phyloP scores from a whole-genome alignment of 176 grass and related monocot species.

The Tillandsia leiboldiana region DNA sequence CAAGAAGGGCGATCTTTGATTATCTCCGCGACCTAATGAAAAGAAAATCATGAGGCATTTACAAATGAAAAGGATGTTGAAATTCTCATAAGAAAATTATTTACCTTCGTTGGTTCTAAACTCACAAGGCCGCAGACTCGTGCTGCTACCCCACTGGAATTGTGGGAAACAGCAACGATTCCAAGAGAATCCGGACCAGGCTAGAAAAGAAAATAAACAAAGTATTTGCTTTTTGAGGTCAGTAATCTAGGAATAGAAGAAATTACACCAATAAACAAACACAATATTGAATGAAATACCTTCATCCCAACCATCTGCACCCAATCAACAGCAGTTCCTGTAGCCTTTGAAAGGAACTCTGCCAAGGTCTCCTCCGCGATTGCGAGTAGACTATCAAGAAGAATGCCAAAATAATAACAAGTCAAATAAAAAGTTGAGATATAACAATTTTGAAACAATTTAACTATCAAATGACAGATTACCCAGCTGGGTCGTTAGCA shows the following conservation, averaged over 20 bases:
- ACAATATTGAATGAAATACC: constrained; percentile 14
- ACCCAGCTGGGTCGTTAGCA: constrained; percentile 92
- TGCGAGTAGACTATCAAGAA: constrained; percentile 30
- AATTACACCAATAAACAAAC: background rate
- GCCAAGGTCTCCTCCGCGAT: constrained; percentile 56
- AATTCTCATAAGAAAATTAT: background rate
- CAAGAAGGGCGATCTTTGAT: constrained; percentile 17
- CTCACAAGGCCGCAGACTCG: constrained; percentile 98
- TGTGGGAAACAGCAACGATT: constrained; percentile 99
- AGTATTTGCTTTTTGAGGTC: background rate
- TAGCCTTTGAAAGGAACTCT: constrained; percentile 51
- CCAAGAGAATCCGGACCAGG: constrained; percentile 99
- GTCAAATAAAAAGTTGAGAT: background rate
- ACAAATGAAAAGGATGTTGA: background rate
- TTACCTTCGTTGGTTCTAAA: constrained; percentile 96
- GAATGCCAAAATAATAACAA: constrained; percentile 9
- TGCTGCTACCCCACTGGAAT: constrained; percentile 93
- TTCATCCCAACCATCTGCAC: constrained; percentile 55
- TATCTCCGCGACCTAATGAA: constrained; percentile 64
- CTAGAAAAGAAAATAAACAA: constrained; percentile 21
- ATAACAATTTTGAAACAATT: background rate
- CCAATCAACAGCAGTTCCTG: constrained; percentile 58
- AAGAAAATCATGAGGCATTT: background rate
- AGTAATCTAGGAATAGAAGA: background rate
- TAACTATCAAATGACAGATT: constrained; percentile 10